These are phyloP conservation scores for Komagataella pastoris DNA, from an alignment of 805 yeast genomes.

Conservation along the genomic window DNA sequence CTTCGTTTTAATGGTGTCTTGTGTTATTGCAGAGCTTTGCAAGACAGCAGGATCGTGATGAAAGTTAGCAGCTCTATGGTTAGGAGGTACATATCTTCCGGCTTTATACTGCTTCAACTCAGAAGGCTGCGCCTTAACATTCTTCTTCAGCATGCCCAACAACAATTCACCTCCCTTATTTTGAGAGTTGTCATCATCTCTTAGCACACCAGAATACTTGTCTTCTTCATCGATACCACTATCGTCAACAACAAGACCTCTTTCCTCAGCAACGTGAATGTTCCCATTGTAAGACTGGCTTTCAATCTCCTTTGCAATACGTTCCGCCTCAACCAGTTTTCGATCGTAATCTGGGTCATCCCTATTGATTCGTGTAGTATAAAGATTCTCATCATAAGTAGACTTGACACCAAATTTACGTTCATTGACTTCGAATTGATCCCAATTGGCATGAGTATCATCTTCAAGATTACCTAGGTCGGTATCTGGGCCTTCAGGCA, in stretches of 20 bases:
- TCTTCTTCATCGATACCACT: slow-evolving; percentile 92
- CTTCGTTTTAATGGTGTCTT: not conserved
- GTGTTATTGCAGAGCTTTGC: slow-evolving; percentile 29
- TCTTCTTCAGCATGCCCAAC: slow-evolving; percentile 14
- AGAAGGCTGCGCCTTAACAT: slow-evolving; percentile 6
- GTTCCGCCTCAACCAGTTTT: slow-evolving; percentile 58
- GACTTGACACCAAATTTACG: slow-evolving; percentile 81
- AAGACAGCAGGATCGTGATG: slow-evolving; percentile 59
- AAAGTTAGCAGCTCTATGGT: slow-evolving; percentile 35
- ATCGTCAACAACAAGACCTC: slow-evolving; percentile 69
- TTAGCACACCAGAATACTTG: slow-evolving; percentile 83
- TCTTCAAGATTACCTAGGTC: slow-evolving; percentile 23
- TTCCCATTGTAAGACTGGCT: slow-evolving; percentile 49
- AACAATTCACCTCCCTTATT: slow-evolving; percentile 14
- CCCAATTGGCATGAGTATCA: slow-evolving; percentile 42
- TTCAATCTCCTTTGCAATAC: slow-evolving; percentile 76
- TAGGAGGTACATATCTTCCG: slow-evolving; percentile 42
- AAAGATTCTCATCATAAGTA: slow-evolving; percentile 71
- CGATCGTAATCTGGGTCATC: slow-evolving; percentile 60
- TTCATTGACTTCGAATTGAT: slow-evolving; percentile 89
- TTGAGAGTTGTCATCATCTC: slow-evolving; percentile 24
- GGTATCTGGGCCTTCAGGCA: slow-evolving; percentile 41
- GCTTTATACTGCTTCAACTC: slow-evolving; percentile 14
- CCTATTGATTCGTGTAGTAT: slow-evolving; percentile 67
- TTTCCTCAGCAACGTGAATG: slow-evolving; percentile 81